Percentiles rank a stretch among this genome's conserved stretches.
Evolutionary conservation across 2,329 filamentous ascomycete species (phyloP).

Genomic region (Fusarium buxicola): DNA sequence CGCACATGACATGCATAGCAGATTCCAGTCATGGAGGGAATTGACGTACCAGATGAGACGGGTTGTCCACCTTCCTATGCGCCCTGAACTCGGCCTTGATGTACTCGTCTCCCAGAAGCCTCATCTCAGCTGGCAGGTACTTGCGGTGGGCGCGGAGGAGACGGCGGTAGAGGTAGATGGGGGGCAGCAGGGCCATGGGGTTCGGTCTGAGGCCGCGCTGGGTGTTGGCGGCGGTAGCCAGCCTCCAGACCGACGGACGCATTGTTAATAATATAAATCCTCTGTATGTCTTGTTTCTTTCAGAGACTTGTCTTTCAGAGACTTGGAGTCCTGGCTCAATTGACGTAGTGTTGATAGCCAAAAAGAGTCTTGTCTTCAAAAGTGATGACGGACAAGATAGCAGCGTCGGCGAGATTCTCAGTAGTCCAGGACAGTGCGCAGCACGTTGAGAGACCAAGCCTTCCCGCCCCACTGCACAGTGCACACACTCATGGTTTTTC

Average conservation of each 20-base stretch:
- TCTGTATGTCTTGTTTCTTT: not conserved
- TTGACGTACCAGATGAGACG: conserved; percentile 81
- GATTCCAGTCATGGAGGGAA: not conserved
- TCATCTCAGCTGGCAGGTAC: conserved; percentile 77
- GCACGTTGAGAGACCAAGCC: conserved; percentile 6
- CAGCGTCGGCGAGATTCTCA: conserved; percentile 27
- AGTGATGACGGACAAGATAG: conserved; percentile 26
- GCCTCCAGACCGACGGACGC: conserved; percentile 43
- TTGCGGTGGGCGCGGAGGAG: conserved; percentile 88
- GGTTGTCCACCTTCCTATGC: conserved; percentile 87
- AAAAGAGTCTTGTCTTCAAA: conserved; percentile 5
- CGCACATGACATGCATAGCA: not conserved
- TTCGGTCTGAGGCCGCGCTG: conserved; percentile 52
- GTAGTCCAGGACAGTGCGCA: conserved; percentile 36
- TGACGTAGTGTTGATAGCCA: conserved; percentile 1
- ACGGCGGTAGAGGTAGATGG: conserved; percentile 89
- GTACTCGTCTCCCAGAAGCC: conserved; percentile 90
- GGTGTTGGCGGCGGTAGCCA: conserved; percentile 54
- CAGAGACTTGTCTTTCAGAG: not conserved
- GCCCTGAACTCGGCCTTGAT: conserved; percentile 92
- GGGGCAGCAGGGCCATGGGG: conserved; percentile 80
- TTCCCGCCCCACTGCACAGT: conserved; percentile 45
- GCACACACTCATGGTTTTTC: conserved; percentile 42
- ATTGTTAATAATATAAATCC: conserved; percentile 38
- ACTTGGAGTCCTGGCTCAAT: not conserved